Evolutionary conservation across 2,329 filamentous ascomycete species (phyloP), one percentile per base, ranked within the genome.

Genomic region (Colletotrichum agaves): DNA sequence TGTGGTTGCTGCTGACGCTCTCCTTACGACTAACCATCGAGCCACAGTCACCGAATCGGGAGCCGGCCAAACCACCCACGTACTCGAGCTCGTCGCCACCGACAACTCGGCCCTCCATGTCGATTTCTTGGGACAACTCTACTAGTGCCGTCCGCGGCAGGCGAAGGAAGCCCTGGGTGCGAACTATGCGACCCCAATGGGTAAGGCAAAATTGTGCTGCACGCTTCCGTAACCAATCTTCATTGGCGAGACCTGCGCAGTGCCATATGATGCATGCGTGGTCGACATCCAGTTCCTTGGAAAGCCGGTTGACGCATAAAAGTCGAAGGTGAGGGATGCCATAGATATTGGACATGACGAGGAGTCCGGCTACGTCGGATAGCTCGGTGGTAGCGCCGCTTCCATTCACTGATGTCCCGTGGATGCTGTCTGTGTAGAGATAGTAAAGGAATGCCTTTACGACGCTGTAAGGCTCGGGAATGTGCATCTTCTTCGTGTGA

Each of bases 331-430:
- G 93, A 1, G 94, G 94, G 82, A 99, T 97, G 76, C 98, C 95
- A 81, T 99, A 99, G 52, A 98, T 93, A 78, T 98, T 98, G 47
- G 94, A 94, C 93, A 99, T 97, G 71, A 99, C 95, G 3, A 99
- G 86, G 78, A 99, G 89, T 8, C 96, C 95, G 0, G 96, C 95
- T 13, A 98, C 94, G 73, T 98, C 94, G 33, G 90, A 88, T 19
- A 98, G 87, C 55, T 91, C 87, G 0, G 88, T 87, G 81, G 96
- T 93, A 39, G 94, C 92, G 67, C 90, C 89, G 52, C 93, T 83
- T 52, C 83, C 81, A n/a, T 81, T 78, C 27, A 84, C 82, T 2
- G 78, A 77, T 5, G 80, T 78, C 46, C 83, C 80, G 71, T 88
- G 84, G 72, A 99, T 98, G 72, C 91, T 95, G 78, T 99, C 96